Percentiles rank a stretch among this genome's conserved stretches.
Evolutionary conservation across 2,329 filamentous ascomycete genomes (phyloP).

Genomic region (Hirsutella rhossiliensis): DNA sequence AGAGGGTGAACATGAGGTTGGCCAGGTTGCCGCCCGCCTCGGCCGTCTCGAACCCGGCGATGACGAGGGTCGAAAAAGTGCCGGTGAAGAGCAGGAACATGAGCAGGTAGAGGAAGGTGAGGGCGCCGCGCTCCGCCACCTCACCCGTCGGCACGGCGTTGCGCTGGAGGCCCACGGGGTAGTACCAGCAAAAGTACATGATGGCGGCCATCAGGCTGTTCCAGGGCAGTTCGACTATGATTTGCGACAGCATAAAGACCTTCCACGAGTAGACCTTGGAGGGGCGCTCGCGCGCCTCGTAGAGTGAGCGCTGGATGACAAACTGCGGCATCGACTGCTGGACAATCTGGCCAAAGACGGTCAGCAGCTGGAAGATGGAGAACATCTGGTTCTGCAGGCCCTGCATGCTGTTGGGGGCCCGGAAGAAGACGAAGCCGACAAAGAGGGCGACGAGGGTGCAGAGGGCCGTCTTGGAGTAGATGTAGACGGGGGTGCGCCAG

Average conservation of each 20-base stretch:
- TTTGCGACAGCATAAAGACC: slow-evolving; percentile 72
- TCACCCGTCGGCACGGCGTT: slow-evolving; percentile 53
- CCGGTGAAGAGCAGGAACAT: slow-evolving; percentile 69
- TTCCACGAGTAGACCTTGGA: slow-evolving; percentile 80
- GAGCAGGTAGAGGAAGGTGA: slow-evolving; percentile 69
- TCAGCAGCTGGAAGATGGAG: slow-evolving; percentile 71
- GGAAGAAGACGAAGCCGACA: slow-evolving; percentile 72
- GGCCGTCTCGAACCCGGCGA: slow-evolving; percentile 62
- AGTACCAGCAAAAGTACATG: slow-evolving; percentile 77
- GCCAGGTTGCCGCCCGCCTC: slow-evolving; percentile 67
- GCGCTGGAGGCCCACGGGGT: slow-evolving; percentile 63
- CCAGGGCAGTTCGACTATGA: slow-evolving; percentile 78
- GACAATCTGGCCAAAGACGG: slow-evolving; percentile 67
- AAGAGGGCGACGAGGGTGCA: slow-evolving; percentile 57
- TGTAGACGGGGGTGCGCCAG: slow-evolving; percentile 82
- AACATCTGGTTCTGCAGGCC: slow-evolving; percentile 83
- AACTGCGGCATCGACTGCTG: slow-evolving; percentile 83
- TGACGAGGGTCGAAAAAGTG: slow-evolving; percentile 69
- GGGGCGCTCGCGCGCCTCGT: slow-evolving; percentile 75
- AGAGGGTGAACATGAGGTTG: slow-evolving; percentile 61
- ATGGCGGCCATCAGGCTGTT: slow-evolving; percentile 65
- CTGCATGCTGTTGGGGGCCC: slow-evolving; percentile 57
- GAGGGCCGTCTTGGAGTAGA: slow-evolving; percentile 69
- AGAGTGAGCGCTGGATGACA: slow-evolving; percentile 67
- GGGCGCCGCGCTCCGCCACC: slow-evolving; percentile 55